Conservation (phyloP, 1,284 basidiomycete species). For the Melampsora larici-populina region DNA sequence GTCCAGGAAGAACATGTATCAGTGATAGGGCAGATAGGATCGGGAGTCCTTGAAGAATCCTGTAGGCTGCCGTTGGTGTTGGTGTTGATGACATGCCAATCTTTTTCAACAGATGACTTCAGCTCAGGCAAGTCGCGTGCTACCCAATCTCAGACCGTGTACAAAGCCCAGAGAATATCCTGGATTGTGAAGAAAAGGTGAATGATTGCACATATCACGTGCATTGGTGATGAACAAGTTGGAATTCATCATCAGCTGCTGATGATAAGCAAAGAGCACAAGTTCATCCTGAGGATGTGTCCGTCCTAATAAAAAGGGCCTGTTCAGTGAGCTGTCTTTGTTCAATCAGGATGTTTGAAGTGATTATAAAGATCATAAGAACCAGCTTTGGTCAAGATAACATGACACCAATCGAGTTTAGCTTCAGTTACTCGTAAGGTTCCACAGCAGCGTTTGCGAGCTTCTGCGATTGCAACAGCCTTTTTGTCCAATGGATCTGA, state of each 20-base stretch:
- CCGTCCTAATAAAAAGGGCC: slow-evolving; percentile 38
- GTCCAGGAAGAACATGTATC: slow-evolving; percentile 31
- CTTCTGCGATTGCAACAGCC: slow-evolving; percentile 1
- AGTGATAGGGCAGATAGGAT: slow-evolving; percentile 25
- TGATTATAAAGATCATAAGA: slow-evolving; percentile 49
- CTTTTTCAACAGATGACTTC: slow-evolving; percentile 44
- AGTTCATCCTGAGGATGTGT: slow-evolving; percentile 49
- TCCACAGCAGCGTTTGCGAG: slow-evolving; percentile 45
- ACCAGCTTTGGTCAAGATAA: slow-evolving; percentile 48
- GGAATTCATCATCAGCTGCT: slow-evolving; percentile 66
- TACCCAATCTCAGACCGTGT: slow-evolving; percentile 62
- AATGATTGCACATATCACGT: slow-evolving; percentile 61
- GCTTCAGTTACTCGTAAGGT: slow-evolving; percentile 44
- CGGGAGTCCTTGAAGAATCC: neutral
- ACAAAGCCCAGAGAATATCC: slow-evolving; percentile 62
- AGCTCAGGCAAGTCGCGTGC: slow-evolving; percentile 47
- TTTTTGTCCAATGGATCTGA: slow-evolving; percentile 13
- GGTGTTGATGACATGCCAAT: slow-evolving; percentile 20
- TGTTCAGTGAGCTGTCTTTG: slow-evolving; percentile 47
- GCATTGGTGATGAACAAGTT: slow-evolving; percentile 65
- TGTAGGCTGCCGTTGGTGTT: slow-evolving; percentile 20
- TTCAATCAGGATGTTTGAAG: slow-evolving; percentile 42
- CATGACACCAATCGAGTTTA: slow-evolving; percentile 44
- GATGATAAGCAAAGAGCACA: slow-evolving; percentile 67
- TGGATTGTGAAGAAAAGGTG: slow-evolving; percentile 70